These are phyloP conservation scores for Candida boleticola DNA, from an alignment of 805 yeast genomes.

Conservation along the genomic window DNA sequence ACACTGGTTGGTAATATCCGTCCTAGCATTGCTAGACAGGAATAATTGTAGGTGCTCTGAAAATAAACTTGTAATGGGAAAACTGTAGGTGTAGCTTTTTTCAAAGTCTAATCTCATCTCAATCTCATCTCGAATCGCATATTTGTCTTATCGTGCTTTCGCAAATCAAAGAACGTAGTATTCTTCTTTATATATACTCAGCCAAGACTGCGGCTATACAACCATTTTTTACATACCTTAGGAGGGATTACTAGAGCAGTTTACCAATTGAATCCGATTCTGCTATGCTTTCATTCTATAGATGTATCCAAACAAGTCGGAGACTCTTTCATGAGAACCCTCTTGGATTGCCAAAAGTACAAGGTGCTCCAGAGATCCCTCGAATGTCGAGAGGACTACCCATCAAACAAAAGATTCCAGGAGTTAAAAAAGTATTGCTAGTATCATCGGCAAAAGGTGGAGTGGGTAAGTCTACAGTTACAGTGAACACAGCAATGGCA, in stretches of 20 bases:
- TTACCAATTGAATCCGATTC: too few relatives aligned
- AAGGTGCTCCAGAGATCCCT: conserved; percentile 28
- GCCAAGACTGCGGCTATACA: too few relatives aligned
- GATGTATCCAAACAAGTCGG: background rate
- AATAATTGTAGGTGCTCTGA: background rate
- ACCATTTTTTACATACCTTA: too few relatives aligned
- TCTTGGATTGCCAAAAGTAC: conserved; percentile 25
- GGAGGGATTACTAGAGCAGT: too few relatives aligned
- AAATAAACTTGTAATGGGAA: too few relatives aligned
- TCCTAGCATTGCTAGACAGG: background rate
- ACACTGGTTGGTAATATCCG: too few relatives aligned
- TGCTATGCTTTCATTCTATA: background rate
- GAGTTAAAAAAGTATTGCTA: conserved; percentile 59
- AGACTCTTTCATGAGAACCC: conserved; percentile 36
- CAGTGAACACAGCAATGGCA: conserved; percentile 66
- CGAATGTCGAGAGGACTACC: conserved; percentile 55
- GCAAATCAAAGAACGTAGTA: too few relatives aligned
- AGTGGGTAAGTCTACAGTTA: conserved; percentile 76
- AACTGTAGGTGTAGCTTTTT: too few relatives aligned
- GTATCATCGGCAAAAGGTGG: conserved; percentile 82
- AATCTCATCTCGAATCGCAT: conserved; percentile 2
- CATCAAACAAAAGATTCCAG: conserved; percentile 51
- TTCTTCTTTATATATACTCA: too few relatives aligned
- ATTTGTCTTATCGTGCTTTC: too few relatives aligned
- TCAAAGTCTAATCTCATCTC: background rate